Evolutionary conservation across 257 asterid genomes (phyloP).

Genomic region (Nemophila menziesii): DNA sequence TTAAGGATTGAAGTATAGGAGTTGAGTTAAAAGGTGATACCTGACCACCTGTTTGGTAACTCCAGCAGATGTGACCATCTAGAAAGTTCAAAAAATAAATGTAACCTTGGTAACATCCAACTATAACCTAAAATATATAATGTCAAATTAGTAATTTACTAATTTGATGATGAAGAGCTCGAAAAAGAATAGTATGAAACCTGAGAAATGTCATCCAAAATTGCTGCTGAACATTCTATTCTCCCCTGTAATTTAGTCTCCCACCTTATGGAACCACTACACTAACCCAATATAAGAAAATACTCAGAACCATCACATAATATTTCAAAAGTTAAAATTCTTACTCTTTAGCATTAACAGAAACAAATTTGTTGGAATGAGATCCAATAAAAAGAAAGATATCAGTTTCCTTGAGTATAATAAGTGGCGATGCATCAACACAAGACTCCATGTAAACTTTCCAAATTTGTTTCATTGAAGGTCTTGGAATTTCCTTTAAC

Average conservation of each 20-base stretch:
- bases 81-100: conserved; percentile 60
- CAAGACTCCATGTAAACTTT: conserved; percentile 69
- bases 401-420: conserved; percentile 48
- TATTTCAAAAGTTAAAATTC: background rate
- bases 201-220: conserved; percentile 73
- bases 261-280: conserved; percentile 85
- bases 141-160: no score
- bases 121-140: conserved; percentile 48
- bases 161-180: conserved; percentile 5
- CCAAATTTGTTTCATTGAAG: conserved; percentile 52
- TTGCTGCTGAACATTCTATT: conserved; percentile 82
- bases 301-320: background rate
- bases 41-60: conserved; percentile 71
- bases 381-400: conserved; percentile 66
- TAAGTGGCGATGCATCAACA: conserved; percentile 92
- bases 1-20: no score
- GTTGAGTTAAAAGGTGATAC: conserved; percentile 38
- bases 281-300: conserved; percentile 20
- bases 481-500: conserved; percentile 29
- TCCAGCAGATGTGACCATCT: conserved; percentile 68
- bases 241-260: conserved; percentile 68
- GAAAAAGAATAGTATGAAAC: conserved; percentile 22
- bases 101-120: conserved; percentile 79
- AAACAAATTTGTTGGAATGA: conserved; percentile 70
- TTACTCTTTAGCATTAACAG: conserved; percentile 65